Percentiles rank a stretch among this genome's conserved stretches.
phyloP scores from a whole-genome alignment of 192 early-diverging fungal genomes.

The Chytriomyces sp. region DNA sequence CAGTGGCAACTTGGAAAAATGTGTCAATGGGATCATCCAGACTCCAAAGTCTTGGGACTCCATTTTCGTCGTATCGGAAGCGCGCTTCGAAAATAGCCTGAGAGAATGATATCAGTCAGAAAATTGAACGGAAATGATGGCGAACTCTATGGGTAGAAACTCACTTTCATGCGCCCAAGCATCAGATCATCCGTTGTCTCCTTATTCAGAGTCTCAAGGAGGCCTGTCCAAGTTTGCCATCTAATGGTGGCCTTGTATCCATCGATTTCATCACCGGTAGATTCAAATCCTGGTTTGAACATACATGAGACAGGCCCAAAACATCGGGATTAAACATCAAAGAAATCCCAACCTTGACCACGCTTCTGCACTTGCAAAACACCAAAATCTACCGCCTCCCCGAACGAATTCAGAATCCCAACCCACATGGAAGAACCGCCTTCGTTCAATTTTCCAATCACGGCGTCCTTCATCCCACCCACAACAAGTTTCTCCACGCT shows the following conservation, averaged over 20 bases:
- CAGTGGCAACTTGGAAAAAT: constrained; percentile 74
- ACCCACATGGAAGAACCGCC: constrained; percentile 74
- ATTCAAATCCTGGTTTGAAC: constrained; percentile 33
- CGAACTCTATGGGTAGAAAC: neutral
- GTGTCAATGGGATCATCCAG: constrained; percentile 94
- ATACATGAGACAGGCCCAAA: constrained; percentile 6
- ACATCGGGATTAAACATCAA: too few relatives aligned
- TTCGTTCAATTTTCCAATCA: constrained; percentile 73
- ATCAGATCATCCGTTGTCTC: constrained; percentile 85
- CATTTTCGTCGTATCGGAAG: constrained; percentile 93
- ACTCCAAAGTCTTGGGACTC: constrained; percentile 93
- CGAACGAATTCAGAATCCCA: constrained; percentile 65
- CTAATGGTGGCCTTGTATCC: neutral
- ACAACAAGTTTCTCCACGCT: constrained; percentile 42
- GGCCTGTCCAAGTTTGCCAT: constrained; percentile 72
- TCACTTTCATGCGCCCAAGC: constrained; percentile 68
- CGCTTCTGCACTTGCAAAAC: constrained; percentile 47
- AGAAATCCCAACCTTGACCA: constrained; percentile 27
- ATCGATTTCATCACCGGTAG: constrained; percentile 20
- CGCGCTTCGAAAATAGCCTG: constrained; percentile 76
- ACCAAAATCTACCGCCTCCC: constrained; percentile 58
- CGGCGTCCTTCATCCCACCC: constrained; percentile 69
- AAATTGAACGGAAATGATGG: neutral
- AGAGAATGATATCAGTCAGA: neutral
- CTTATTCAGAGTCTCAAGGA: constrained; percentile 75